Evolutionary conservation across 2,329 filamentous ascomycete genomes (phyloP).

Genomic region (Plenodomus biglobosus): DNA sequence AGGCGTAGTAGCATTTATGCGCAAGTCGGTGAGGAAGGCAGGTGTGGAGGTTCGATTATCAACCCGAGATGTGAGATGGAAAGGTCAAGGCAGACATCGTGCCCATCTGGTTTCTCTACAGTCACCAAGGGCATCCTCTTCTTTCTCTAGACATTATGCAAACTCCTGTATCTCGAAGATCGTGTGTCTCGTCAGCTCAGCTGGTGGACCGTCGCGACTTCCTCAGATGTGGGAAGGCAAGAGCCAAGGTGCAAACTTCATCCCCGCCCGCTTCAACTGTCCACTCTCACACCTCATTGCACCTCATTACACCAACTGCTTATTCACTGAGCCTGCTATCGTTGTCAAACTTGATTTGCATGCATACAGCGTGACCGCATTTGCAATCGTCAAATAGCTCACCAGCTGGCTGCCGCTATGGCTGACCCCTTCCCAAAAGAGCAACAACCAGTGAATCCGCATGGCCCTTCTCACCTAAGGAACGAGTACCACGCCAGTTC

Average conservation of each 20-base stretch:
- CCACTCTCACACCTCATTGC: not conserved
- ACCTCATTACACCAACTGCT: not conserved
- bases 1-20: no score
- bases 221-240: constrained; percentile 13
- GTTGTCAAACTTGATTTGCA: not conserved
- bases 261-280: constrained; percentile 1
- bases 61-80: no score
- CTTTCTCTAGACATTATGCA: not conserved
- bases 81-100: no score
- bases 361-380: not conserved
- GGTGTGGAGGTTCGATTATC: no score
- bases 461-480: constrained; percentile 24
- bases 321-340: not conserved
- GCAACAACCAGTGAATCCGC: constrained; percentile 6
- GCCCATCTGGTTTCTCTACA: no score
- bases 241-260: constrained; percentile 12
- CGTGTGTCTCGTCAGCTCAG: not conserved
- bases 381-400: not conserved
- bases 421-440: constrained; percentile 9
- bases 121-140: not conserved
- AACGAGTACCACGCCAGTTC: constrained; percentile 20
- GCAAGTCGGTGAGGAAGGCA: no score
- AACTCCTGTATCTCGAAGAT: not conserved
- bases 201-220: constrained; percentile 11
- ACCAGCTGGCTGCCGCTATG: constrained; percentile 8